These are phyloP conservation scores for Rhizopogon salebrosus DNA, from an alignment of 768 basidiomycete species.

Conservation along the genomic window DNA sequence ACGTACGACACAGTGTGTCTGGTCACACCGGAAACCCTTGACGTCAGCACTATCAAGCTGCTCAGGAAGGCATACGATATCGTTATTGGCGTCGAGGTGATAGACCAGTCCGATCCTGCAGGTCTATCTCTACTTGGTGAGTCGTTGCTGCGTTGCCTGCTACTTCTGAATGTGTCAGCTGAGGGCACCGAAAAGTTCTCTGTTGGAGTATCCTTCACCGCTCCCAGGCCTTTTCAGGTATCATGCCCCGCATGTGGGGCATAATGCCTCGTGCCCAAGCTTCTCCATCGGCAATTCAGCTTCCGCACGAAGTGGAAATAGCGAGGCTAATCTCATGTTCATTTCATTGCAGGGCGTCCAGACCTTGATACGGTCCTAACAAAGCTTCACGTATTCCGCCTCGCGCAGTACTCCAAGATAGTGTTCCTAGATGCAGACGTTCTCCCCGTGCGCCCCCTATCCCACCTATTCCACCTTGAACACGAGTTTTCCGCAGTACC, in stretches of 20 bases:
- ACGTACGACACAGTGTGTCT: conserved; percentile 77
- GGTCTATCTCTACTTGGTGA: conserved; percentile 81
- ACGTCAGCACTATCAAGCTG: conserved; percentile 73
- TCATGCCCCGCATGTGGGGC: conserved; percentile 5
- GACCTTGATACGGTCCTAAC: conserved; percentile 93
- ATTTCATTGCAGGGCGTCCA: conserved; percentile 65
- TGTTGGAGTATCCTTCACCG: conserved; percentile 6
- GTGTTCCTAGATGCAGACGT: conserved; percentile 93
- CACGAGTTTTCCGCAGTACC: conserved; percentile 90
- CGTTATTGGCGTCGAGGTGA: conserved; percentile 90
- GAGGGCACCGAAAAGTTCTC: conserved; percentile 1
- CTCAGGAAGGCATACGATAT: conserved; percentile 76
- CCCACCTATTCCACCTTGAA: conserved; percentile 83
- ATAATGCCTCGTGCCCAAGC: conserved; percentile 11
- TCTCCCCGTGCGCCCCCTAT: conserved; percentile 81
- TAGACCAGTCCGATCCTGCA: conserved; percentile 60
- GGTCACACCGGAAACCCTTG: conserved; percentile 91
- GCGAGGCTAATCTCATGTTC: conserved; percentile 10
- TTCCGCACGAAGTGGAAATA: neutral
- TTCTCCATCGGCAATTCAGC: conserved; percentile 1
- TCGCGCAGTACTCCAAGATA: conserved; percentile 79
- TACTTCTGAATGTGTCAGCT: conserved; percentile 2
- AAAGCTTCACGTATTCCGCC: conserved; percentile 93
- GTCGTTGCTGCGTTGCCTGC: conserved; percentile 22
- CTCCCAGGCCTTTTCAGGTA: conserved; percentile 3